Evolutionary conservation across 306 rosid genomes (phyloP), one percentile per base, ranked within the genome.

Genomic region (Lathyrus oleraceus): DNA sequence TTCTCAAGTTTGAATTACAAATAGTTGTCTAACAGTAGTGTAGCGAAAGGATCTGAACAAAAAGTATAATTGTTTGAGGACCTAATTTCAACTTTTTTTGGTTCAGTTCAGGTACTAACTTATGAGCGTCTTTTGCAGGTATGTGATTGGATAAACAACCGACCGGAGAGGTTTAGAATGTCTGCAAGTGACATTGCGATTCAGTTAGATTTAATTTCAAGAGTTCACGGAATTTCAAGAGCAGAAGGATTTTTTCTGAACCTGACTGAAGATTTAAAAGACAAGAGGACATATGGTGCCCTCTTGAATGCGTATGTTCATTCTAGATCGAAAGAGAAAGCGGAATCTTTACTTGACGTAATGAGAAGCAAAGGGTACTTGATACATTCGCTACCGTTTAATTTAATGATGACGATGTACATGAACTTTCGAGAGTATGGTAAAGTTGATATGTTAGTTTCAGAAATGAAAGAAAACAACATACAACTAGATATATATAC

Each of bases 391-490:
- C 96, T 95, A 58, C 89, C 99, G 51, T 91, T 70, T 80, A 95
- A 95, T 79, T 94, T 89, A 67, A 95, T 95, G 97, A 95, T 95
- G 99, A 95, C 96, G 73, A 87, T 95, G 59, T 95, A 91, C 78
- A 86, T 86, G 97, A 91, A 91, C 77, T 81, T 85, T 23, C 79
- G 74, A 82, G 96, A 95, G 60, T 89, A 82, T 76, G 92, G 80
- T 67, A 86, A 89, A 78, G 99, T 89, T 62, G 95, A 91, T 40
- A 81, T 35, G 6, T 17, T 87, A 77, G 78, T 87, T 73, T 89
- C 96, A 52, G 99, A 95, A 85, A 87, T 95, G 95, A 70, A 49
- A 19, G 87, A 86, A 69, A 95, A 80, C 23, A 70, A 57, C 53
- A 81, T 91, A 67, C 81, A 62, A 65, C 81, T 91, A n/a, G 99